These are phyloP conservation scores for Acrocalymma vagum DNA, from an alignment of 2,329 filamentous ascomycete species.

Conservation along the genomic window DNA sequence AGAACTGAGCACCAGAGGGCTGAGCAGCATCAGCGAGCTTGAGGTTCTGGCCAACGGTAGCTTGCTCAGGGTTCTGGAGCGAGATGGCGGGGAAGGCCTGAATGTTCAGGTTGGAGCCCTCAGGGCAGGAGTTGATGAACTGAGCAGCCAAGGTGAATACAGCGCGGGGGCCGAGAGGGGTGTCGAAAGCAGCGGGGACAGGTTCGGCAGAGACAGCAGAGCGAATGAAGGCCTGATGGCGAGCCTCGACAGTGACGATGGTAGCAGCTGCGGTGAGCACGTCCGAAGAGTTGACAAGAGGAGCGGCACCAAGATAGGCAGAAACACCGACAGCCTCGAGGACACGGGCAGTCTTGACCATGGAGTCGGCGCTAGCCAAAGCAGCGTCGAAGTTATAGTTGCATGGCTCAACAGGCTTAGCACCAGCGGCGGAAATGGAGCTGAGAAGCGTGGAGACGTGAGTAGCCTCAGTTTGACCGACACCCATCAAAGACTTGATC, in stretches of 20 bases:
- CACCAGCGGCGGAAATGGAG: conserved; percentile 68
- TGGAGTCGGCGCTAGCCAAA: conserved; percentile 70
- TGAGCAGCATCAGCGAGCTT: conserved; percentile 46
- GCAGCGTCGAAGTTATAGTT: conserved; percentile 70
- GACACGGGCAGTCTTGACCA: conserved; percentile 74
- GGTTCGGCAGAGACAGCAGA: conserved; percentile 65
- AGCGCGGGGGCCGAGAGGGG: conserved; percentile 71
- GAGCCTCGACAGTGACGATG: conserved; percentile 76
- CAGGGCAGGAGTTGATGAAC: conserved; percentile 76
- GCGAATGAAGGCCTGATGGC: conserved; percentile 78
- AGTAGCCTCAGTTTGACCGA: conserved; percentile 69
- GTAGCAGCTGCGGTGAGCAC: conserved; percentile 73
- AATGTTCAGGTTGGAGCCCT: conserved; percentile 69
- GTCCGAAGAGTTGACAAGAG: conserved; percentile 66
- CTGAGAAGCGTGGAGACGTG: conserved; percentile 69
- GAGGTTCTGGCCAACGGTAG: conserved; percentile 48
- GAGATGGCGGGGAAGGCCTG: conserved; percentile 67
- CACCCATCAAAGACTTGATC: conserved; percentile 67
- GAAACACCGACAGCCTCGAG: conserved; percentile 78
- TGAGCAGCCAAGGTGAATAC: conserved; percentile 78
- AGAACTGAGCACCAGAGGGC: conserved; percentile 62
- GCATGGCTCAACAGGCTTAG: conserved; percentile 73
- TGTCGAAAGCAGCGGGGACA: conserved; percentile 75
- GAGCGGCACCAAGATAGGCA: conserved; percentile 75
- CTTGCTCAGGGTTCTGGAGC: conserved; percentile 61